phyloP scores from a whole-genome alignment of 1,284 basidiomycete species.

The Boletus smithii region DNA sequence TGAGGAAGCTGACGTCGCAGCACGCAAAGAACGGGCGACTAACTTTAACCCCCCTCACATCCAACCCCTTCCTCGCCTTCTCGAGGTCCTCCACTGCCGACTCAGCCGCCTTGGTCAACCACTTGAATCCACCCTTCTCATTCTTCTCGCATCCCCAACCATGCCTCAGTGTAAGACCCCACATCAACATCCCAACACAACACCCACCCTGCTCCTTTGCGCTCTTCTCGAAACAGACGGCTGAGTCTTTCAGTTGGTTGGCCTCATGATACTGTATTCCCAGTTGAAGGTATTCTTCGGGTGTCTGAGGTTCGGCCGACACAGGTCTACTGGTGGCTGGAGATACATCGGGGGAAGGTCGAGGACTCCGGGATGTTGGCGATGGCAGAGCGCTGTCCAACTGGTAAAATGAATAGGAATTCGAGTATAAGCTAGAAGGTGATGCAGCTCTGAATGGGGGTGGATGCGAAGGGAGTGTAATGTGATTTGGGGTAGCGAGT shows the following conservation, averaged over 20 bases:
- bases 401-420: slow-evolving; percentile 60
- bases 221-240: slow-evolving; percentile 75
- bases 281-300: slow-evolving; percentile 66
- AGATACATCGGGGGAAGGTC: slow-evolving; percentile 18
- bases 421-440: slow-evolving; percentile 56
- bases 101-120: slow-evolving; percentile 81
- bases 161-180: slow-evolving; percentile 82
- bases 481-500: slow-evolving; percentile 8
- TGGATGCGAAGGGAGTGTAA: slow-evolving; percentile 25
- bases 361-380: slow-evolving; percentile 35
- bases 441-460: slow-evolving; percentile 39
- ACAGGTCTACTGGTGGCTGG: slow-evolving; percentile 17
- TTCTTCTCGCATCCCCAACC: slow-evolving; percentile 85
- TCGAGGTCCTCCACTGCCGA: slow-evolving; percentile 78
- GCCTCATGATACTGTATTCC: slow-evolving; percentile 83
- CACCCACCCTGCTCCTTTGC: slow-evolving; percentile 78
- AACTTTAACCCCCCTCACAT: slow-evolving; percentile 43
- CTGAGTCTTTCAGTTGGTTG: slow-evolving; percentile 71
- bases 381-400: slow-evolving; percentile 43
- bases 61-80: slow-evolving; percentile 41
- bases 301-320: slow-evolving; percentile 34
- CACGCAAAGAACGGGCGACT: slow-evolving; percentile 10
- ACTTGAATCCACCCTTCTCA: slow-evolving; percentile 75
- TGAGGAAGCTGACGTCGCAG: not conserved
- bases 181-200: slow-evolving; percentile 90